Evolutionary conservation across 1,284 basidiomycete species (phyloP).

Genomic region (Boletus hoseneyae): DNA sequence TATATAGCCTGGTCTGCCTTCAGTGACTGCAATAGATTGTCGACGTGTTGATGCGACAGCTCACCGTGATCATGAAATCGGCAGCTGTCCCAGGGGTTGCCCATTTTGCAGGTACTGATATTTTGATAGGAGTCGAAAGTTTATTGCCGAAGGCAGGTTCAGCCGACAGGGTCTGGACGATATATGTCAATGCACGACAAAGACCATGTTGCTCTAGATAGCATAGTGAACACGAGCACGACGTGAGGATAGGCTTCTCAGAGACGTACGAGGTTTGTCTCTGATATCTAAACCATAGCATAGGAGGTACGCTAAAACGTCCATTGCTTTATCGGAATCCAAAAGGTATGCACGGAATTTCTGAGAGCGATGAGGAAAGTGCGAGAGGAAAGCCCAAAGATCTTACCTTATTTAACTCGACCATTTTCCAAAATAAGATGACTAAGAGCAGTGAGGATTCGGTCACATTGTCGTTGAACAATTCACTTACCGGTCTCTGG

Average conservation of each 20-base stretch:
- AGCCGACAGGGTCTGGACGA: constrained; percentile 88
- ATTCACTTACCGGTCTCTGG: constrained; percentile 68
- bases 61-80: constrained; percentile 85
- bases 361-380: constrained; percentile 38
- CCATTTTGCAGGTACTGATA: constrained; percentile 73
- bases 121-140: constrained; percentile 59
- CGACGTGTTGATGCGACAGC: constrained; percentile 24
- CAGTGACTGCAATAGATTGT: constrained; percentile 5
- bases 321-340: constrained; percentile 74
- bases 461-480: constrained; percentile 3
- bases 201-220: constrained; percentile 81
- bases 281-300: constrained; percentile 83
- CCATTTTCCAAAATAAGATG: constrained; percentile 85
- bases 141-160: constrained; percentile 74
- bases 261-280: constrained; percentile 76
- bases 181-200: constrained; percentile 86
- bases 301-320: constrained; percentile 74
- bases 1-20: constrained; percentile 68
- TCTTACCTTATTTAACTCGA: constrained; percentile 85
- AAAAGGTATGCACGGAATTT: constrained; percentile 83
- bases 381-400: neutral
- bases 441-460: constrained; percentile 42
- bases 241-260: constrained; percentile 5
- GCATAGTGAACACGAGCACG: constrained; percentile 15
- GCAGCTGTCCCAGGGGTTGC: constrained; percentile 68